Evolutionary conservation across 495 filamentous ascomycete species (phyloP), one percentile per base, ranked within the genome.

Genomic region (Talaromyces thailandensis): DNA sequence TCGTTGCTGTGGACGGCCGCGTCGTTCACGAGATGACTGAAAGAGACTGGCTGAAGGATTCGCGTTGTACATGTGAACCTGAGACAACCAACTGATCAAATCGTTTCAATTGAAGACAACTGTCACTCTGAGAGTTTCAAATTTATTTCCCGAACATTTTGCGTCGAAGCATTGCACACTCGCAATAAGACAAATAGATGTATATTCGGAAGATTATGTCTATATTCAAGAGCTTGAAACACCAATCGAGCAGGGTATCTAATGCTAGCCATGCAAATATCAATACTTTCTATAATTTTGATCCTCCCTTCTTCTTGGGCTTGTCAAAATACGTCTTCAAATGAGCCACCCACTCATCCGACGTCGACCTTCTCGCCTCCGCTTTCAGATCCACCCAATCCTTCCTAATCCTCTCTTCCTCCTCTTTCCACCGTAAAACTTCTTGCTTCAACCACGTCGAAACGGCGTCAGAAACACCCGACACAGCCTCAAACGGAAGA

Each of bases 401-500:
- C n/a, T 48, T 21, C 5, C 9, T 21, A 48, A 48, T 9, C 16
- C 18, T 23, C 18, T 24, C 18, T 24, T 35, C 56, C 29, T 29
- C 26, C 14, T 18, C 16, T 16, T 23, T 29, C 18, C 21, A 58
- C 21, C 56, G 1, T 23, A 21, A 3, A 2, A 32, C 18, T 16
- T 58, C 29, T 4, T 32, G 18, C 14, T 7, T 23, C 31, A 59
- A 43, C 31, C 84, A 92, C 2, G 63, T 66, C 1, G 76, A 81
- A 1, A 78, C 76, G 52, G 80, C 69, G 24, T 78, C 71, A n/a
- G 86, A 85, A 28, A 77, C 81, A 53, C 75, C 69, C 8, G 55
- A 69, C 25, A 84, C 83, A 29, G 76, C 75, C 69, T 91, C 87
- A 81, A 91, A 85, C 3, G 89, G 85, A 45, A 93, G 80, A 51